Percentiles rank a stretch among this genome's conserved stretches.
Evolutionary conservation across 805 yeast genomes (phyloP).

Genomic region (Starmerella potacharoeniae): DNA sequence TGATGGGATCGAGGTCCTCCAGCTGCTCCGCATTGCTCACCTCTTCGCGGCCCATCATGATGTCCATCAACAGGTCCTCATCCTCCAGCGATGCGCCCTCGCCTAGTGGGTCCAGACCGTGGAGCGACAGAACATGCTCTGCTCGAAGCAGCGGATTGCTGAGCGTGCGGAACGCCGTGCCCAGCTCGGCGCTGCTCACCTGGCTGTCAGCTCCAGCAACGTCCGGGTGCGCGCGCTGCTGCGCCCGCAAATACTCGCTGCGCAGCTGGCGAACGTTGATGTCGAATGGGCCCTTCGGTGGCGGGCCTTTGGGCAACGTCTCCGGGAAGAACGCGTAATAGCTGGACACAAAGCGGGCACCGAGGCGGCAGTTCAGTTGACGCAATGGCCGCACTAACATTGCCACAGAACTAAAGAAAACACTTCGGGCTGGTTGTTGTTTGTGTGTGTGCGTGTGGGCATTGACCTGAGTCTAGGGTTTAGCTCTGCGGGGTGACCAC

Average conservation of each 20-base stretch:
- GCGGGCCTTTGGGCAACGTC: conserved; percentile 56
- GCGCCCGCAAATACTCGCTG: conserved; percentile 63
- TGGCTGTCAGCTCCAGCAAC: conserved; percentile 29
- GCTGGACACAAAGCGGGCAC: conserved; percentile 7
- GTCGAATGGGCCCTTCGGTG: conserved; percentile 48
- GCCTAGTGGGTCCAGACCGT: conserved; percentile 46
- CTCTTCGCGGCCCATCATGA: conserved; percentile 75
- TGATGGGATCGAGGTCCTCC: conserved; percentile 44
- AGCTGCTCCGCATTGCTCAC: conserved; percentile 54
- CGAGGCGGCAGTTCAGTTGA: background rate
- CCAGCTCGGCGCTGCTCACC: conserved; percentile 33
- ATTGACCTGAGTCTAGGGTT: background rate
- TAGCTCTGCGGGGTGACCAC: background rate
- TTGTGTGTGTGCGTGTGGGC: background rate
- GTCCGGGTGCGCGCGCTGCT: conserved; percentile 76
- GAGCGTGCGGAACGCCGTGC: conserved; percentile 66
- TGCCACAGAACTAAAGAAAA: background rate
- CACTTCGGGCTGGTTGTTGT: background rate
- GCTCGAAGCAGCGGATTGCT: conserved; percentile 61
- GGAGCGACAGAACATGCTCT: conserved; percentile 40
- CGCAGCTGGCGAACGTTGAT: conserved; percentile 48
- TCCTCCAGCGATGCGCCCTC: conserved; percentile 35
- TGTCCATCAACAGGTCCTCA: conserved; percentile 52
- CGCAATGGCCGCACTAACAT: conserved; percentile 3
- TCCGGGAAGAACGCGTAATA: conserved; percentile 64